These are phyloP conservation scores for Suillus plorans DNA, from an alignment of 768 basidiomycete genomes.

Conservation along the genomic window DNA sequence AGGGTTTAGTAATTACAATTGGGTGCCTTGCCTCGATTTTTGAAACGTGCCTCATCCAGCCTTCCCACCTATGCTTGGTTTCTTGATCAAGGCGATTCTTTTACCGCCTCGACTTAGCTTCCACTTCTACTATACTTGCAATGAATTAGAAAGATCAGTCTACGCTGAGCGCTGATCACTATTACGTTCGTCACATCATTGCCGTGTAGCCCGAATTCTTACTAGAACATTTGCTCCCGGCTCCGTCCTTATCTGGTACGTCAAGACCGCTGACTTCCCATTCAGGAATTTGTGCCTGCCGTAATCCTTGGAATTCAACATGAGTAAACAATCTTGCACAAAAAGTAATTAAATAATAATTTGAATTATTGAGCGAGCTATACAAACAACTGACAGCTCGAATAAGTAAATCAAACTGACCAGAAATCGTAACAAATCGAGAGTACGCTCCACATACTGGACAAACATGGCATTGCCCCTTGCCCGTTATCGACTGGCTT, in stretches of 20 bases:
- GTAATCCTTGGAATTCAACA: not conserved
- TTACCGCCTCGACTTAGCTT: not conserved
- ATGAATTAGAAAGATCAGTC: not conserved
- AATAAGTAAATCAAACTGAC: not conserved
- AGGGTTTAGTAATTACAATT: no score
- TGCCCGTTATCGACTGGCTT: conserved; percentile 8
- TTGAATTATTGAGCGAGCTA: not conserved
- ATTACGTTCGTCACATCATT: not conserved
- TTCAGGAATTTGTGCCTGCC: not conserved
- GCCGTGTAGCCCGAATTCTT: not conserved
- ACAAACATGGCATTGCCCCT: not conserved
- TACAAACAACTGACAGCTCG: not conserved
- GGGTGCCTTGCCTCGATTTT: not conserved
- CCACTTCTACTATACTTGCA: not conserved
- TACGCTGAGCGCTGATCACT: not conserved
- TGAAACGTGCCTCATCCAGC: not conserved
- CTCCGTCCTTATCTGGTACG: not conserved
- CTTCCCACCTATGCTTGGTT: not conserved
- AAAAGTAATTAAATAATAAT: not conserved
- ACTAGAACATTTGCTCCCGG: not conserved
- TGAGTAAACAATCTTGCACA: not conserved
- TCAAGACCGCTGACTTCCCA: not conserved
- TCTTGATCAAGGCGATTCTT: not conserved
- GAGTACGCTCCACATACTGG: not conserved
- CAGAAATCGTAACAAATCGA: not conserved